Base-by-base conservation (phyloP, 1,139 yeast species). In the Torulaspora globosa region DNA sequence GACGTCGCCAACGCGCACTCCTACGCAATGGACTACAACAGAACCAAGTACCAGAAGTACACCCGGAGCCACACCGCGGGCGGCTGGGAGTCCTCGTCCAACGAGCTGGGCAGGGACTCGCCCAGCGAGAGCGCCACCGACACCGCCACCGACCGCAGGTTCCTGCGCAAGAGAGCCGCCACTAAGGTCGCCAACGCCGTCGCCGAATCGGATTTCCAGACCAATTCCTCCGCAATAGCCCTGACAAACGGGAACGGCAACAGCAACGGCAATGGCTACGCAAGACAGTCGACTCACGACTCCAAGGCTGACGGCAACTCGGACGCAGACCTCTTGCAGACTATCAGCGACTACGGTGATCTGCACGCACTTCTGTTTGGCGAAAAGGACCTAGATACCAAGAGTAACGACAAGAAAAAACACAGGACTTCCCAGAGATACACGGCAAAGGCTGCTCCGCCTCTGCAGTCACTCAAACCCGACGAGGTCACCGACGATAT, bases 1-100 rank as follows among this genome's bases (percentile, higher is more conserved):
- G 96, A 92, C 64, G 77, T 92, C 50, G 95, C 96, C 30, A 89
- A 78, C 56, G 78, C 76, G 26, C 80, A 79, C 55, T 70, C 79
- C 16, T 74, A 79, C 49, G 70, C 69, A 12, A 70, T 70, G 70
- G 72, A 70, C 41, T 62, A 69, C 46, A 60, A 66, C 30, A 52
- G 68, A 18, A 64, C 69, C 27, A 62, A 63, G 36, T 65, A 60
- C 44, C 71, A 68, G 41, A 68, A 68, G 47, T 65, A 67, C 44
- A 62, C 67, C n/a, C 55, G 66, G 44, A 58, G 62, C 39, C 62
- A 62, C 28, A 56, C 64, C 3, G 57, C 57, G 5, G 58, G 53
- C 26, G 62, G 61, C 7, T 64, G 68, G 67, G 67, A 63, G 36
- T 63, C 68, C 2, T 60, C 66, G 3, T 57, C 67, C 8, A 65